Percentiles rank a stretch among this genome's conserved stretches.
phyloP scores from a whole-genome alignment of 2,329 filamentous ascomycete species.

The Plectosphaerella cucumerina region DNA sequence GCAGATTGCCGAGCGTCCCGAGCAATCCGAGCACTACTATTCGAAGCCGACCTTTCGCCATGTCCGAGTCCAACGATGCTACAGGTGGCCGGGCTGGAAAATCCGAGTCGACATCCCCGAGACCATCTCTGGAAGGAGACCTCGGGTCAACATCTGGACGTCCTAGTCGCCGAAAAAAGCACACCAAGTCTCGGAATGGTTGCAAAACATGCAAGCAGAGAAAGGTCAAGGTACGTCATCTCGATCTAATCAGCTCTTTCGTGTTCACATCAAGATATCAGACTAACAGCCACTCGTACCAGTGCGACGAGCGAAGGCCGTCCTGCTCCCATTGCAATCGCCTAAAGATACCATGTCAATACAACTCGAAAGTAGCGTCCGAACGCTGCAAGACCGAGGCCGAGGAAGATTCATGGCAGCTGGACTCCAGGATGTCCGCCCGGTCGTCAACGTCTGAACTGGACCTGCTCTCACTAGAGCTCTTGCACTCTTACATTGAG shows the following conservation, averaged over 20 bases:
- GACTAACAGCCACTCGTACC: neutral
- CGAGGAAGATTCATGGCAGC: neutral
- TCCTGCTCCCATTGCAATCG: constrained; percentile 3
- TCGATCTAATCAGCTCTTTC: neutral
- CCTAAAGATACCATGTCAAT: neutral
- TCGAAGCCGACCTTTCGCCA: no score
- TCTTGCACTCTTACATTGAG: constrained; percentile 2
- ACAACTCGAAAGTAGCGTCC: neutral
- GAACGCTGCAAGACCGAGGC: neutral
- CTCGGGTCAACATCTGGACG: no score
- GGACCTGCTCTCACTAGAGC: constrained; percentile 4
- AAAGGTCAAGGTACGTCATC: constrained; percentile 5
- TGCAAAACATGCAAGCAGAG: constrained; percentile 26
- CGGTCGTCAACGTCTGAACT: neutral
- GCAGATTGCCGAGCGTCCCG: no score
- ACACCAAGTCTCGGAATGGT: constrained; percentile 28
- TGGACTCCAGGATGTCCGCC: neutral
- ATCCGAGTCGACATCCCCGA: no score
- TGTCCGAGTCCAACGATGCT: no score
- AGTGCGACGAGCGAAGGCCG: constrained; percentile 4
- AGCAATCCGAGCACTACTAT: no score
- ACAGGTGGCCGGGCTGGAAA: no score
- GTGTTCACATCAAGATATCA: neutral
- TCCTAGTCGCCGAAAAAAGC: constrained; percentile 1
- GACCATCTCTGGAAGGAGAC: no score